Conservation (phyloP, 176 grass and related monocot species). For the Panicum miliaceum region DNA sequence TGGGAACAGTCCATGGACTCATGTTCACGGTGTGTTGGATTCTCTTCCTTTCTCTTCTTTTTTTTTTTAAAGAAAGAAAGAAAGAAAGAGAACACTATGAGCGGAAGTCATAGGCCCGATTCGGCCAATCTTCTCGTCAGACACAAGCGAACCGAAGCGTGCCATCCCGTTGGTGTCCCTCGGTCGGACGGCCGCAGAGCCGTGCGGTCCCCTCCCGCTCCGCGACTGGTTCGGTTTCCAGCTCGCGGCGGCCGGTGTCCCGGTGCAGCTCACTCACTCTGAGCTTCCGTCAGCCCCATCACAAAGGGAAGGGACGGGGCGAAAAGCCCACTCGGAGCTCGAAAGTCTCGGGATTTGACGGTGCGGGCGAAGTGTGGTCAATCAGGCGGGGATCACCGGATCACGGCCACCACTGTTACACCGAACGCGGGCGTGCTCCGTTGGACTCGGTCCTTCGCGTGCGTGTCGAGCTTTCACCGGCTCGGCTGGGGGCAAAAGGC, state of each 20-base stretch:
- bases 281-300: neutral
- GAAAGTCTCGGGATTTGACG: conserved; percentile 16
- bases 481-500: neutral
- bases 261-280: neutral
- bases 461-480: neutral
- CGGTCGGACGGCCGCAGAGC: conserved; percentile 37
- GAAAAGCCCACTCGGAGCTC: neutral
- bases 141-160: neutral
- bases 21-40: neutral
- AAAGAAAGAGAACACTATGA: too few relatives aligned
- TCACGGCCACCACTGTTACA: neutral
- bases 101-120: neutral
- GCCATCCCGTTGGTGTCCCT: conserved; percentile 37
- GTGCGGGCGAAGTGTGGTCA: neutral
- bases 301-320: neutral
- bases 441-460: neutral
- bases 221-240: neutral
- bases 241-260: neutral
- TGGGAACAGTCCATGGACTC: neutral
- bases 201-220: conserved; percentile 56
- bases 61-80: neutral
- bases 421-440: neutral
- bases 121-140: neutral
- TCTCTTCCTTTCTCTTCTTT: neutral
- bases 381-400: neutral